Conservation (phyloP, 2,329 filamentous ascomycete genomes). For the Periconia sp. region DNA sequence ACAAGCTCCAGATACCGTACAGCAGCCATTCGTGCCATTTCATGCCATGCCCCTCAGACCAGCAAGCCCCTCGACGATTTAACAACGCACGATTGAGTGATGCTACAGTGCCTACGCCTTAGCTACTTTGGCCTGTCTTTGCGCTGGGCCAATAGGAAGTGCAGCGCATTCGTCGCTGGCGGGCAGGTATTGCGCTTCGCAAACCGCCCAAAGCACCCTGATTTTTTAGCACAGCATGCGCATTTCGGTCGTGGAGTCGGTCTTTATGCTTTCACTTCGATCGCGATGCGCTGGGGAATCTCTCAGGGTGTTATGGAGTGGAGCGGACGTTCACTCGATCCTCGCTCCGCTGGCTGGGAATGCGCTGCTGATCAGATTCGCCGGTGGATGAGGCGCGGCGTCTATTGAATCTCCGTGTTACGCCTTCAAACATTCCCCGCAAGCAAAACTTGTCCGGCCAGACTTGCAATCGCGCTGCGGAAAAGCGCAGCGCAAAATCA, state of each 20-base stretch:
- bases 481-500: too few species aligned
- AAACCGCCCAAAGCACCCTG: conserved; percentile 5
- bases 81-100: conserved; percentile 17
- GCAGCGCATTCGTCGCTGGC: conserved; percentile 24
- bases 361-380: conserved; percentile 34
- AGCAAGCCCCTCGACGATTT: too few species aligned
- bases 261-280: conserved; percentile 1
- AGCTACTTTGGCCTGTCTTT: conserved; percentile 21
- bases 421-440: conserved; percentile 27
- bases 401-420: conserved; percentile 37
- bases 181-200: conserved; percentile 11
- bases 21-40: too few species aligned
- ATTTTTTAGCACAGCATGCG: too few species aligned
- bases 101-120: conserved; percentile 17
- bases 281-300: conserved; percentile 2
- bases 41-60: too few species aligned
- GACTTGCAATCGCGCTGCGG: not conserved
- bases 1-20: too few species aligned
- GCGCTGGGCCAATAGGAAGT: conserved; percentile 29
- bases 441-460: conserved; percentile 5
- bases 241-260: conserved; percentile 1
- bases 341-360: conserved; percentile 19
- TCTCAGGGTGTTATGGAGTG: conserved; percentile 1
- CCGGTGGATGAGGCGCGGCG: conserved; percentile 35
- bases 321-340: conserved; percentile 10